A percentile compares a stretch with the other conserved stretches of the same genome.
Evolutionary conservation across 192 early-diverging fungal genomes (phyloP).

Genomic region (Backusella parvicylindrica): DNA sequence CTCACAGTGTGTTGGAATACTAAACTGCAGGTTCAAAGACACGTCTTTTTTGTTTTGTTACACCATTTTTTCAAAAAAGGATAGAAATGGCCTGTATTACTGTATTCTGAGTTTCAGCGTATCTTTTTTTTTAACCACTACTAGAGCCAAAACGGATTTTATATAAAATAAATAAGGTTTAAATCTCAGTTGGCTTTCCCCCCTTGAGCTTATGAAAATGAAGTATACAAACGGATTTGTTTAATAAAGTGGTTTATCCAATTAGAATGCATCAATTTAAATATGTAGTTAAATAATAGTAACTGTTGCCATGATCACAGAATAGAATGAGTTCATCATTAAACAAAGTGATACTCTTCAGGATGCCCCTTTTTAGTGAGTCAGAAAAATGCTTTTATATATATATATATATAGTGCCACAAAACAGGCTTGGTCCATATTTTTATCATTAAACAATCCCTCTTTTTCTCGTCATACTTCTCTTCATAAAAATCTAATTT

Average conservation of each 20-base stretch:
- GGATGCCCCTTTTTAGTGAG: neutral
- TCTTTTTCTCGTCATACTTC: neutral
- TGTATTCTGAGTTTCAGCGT: neutral
- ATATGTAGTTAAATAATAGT: neutral
- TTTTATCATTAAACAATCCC: neutral
- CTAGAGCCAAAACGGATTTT: neutral
- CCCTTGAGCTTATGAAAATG: neutral
- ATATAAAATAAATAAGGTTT: neutral
- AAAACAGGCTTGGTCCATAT: neutral
- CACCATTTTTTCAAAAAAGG: neutral
- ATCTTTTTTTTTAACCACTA: neutral
- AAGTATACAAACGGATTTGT: neutral
- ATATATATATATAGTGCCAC: no score
- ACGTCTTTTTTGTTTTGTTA: neutral
- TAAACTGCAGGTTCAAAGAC: neutral
- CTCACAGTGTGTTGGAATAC: neutral
- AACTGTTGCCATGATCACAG: neutral
- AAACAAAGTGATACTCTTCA: neutral
- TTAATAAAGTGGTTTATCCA: no score
- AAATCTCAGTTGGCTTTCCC: neutral
- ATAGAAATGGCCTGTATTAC: neutral
- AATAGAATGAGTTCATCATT: neutral
- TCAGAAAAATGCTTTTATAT: neutral
- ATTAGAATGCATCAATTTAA: neutral
- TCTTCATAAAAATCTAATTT: neutral